Evolutionary conservation across 139 green algal species (phyloP).

Genomic region (Diplosphaera chodatii): DNA sequence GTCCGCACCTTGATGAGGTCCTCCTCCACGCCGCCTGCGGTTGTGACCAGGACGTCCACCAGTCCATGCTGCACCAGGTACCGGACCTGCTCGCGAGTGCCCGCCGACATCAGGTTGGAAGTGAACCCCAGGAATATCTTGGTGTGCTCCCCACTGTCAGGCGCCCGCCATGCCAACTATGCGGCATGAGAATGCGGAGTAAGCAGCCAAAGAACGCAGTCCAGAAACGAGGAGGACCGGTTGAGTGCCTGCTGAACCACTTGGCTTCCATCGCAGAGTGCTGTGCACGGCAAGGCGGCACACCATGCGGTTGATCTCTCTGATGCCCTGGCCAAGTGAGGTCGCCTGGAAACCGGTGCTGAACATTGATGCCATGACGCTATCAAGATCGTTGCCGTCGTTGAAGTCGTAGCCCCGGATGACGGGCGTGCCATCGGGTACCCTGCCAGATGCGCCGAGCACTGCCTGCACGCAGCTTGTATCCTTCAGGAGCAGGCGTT

Average conservation of each 20-base stretch:
- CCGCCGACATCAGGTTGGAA: slow-evolving; percentile 90
- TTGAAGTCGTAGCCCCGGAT: slow-evolving; percentile 81
- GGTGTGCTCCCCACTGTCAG: slow-evolving; percentile 25
- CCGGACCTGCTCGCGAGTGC: slow-evolving; percentile 81
- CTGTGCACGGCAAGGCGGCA: too few species aligned
- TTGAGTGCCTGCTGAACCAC: too few species aligned
- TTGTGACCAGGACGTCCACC: slow-evolving; percentile 95
- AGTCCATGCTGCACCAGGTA: slow-evolving; percentile 81
- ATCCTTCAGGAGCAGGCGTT: too few species aligned
- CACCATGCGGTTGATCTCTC: slow-evolving; percentile 96
- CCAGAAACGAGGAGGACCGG: too few species aligned
- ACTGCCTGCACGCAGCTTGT: slow-evolving; percentile 43
- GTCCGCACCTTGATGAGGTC: slow-evolving; percentile 89
- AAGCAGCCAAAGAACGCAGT: too few species aligned
- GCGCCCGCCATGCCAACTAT: slow-evolving; percentile 80
- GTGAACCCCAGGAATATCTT: slow-evolving; percentile 97
- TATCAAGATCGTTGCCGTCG: slow-evolving; percentile 54
- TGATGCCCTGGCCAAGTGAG: slow-evolving; percentile 73
- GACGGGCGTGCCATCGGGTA: slow-evolving; percentile 37
- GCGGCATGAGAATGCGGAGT: too few species aligned
- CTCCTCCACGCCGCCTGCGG: slow-evolving; percentile 94
- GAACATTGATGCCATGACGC: slow-evolving; percentile 72
- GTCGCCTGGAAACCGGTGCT: slow-evolving; percentile 86
- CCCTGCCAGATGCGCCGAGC: slow-evolving; percentile 42
- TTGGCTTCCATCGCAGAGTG: too few species aligned